A percentile compares a stretch with the other conserved stretches of the same genome.
These are phyloP conservation scores for Mychonastes homosphaera DNA, from an alignment of 139 green algal species.

Conservation along the genomic window DNA sequence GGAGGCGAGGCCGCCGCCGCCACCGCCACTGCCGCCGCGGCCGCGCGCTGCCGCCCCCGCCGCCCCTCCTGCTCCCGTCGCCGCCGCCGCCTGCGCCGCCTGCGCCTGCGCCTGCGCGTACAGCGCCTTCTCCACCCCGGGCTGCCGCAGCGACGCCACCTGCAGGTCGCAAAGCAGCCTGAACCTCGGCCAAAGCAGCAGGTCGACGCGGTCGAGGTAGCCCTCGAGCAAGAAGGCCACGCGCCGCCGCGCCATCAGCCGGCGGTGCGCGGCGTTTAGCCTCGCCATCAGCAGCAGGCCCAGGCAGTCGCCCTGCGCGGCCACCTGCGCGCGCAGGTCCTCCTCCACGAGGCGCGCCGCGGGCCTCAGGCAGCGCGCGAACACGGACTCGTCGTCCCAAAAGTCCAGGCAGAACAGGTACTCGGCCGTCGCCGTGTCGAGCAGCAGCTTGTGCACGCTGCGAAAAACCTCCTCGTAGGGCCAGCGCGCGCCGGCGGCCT, in stretches of 20 bases:
- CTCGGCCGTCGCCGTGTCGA: constrained; percentile 84
- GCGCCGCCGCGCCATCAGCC: constrained; percentile 58
- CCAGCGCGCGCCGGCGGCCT: constrained; percentile 51
- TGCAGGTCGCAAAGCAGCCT: constrained; percentile 81
- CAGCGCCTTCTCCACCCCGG: constrained; percentile 29
- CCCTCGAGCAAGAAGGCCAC: constrained; percentile 81
- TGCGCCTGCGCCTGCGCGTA: constrained; percentile 20
- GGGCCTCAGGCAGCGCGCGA: constrained; percentile 57
- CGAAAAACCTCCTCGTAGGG: constrained; percentile 86
- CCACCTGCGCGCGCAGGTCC: constrained; percentile 39
- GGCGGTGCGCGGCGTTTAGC: constrained; percentile 75
- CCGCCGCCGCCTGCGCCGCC: too few species aligned
- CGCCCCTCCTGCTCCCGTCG: not conserved
- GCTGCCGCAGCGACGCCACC: constrained; percentile 47
- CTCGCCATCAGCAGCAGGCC: constrained; percentile 90
- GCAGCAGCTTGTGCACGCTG: constrained; percentile 85
- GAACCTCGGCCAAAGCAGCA: constrained; percentile 86
- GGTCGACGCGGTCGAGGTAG: constrained; percentile 87
- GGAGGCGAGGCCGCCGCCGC: too few species aligned
- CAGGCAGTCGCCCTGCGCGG: constrained; percentile 66
- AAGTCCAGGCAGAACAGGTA: constrained; percentile 93
- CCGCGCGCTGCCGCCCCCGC: too few species aligned
- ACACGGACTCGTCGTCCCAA: constrained; percentile 70
- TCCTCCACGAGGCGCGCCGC: constrained; percentile 66
- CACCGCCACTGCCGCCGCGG: constrained; percentile 6